Evolutionary conservation across 1,139 yeast species (phyloP), one percentile per base, ranked within the genome.

Genomic region (Saccharomyces hybrid): DNA sequence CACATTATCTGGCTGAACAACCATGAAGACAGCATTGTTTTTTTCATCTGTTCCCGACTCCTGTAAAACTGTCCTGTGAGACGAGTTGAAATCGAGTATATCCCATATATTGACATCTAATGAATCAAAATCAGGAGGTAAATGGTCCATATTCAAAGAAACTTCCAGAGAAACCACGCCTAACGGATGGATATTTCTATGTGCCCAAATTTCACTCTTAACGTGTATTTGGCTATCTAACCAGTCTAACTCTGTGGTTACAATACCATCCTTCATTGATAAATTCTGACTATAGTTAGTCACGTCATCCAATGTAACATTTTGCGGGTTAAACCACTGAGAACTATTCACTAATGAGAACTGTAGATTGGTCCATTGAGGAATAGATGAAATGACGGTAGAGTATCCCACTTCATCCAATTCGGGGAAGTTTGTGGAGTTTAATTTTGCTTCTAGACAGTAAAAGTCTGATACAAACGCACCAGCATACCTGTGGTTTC

Each of bases 401-500:
- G 87, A 88, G 61, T 83, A 84, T 2, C 91, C 91, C 50, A 82
- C 71, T 4, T 74, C 75, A 53, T 80, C 77, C 52, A 87, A 70
- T 66, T 86, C 93, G 0, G 93, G 90, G 63, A 84, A 87, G 66
- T 88, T 88, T 2, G 83, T 79, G 0, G 75, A 75, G 26, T 81
- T 74, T 38, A 83, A 74, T 49, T 73, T 74, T 48, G 73, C 70
- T 63, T 86, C 87, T 50, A 80, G 69, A 60, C 86, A 82, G 69
- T 75, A 88, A 69, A 88, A 88, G 6, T 95, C 96, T 7, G 93
- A 83, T 16, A 83, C 74, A 62, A 80, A 88, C 0, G 93, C 88
- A 5, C 95, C 95, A 0, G 93, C 78, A 65, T 74, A 85, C 54
- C 95, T 71, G 49, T 73, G 74, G 66, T 86, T 82, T 67, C 82